Base-by-base conservation (phyloP, 768 basidiomycete genomes). In the Agrocybe chaxingu region DNA sequence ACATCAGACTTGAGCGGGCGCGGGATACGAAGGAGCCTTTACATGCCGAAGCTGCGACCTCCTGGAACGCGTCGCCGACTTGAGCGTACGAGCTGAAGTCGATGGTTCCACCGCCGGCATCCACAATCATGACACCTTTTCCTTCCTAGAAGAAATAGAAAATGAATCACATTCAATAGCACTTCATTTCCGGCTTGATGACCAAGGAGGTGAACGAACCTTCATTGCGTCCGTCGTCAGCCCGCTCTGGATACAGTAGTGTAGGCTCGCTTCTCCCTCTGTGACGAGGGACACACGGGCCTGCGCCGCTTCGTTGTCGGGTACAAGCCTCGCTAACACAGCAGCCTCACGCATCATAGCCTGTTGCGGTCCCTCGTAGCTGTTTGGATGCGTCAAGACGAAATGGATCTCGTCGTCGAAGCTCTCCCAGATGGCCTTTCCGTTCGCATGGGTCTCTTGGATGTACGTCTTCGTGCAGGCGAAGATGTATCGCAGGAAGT, bases 371-470 rank as follows among this genome's bases (percentile, higher is more conserved):
- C 79, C 78, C 49, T 78, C 81, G 81, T 82, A 86, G 0, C 80
- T 81, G 52, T 85, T 85, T 2, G 84, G 84, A 54, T 85, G 82
- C 0, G 75, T 71, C 8, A 86, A 67, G 3, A 86, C 70, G 53
- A 75, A 80, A 13, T 79, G 73, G 32, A 78, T 70, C 5, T 58
- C 64, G 11, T 63, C 57, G 49, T 74, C 65, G 10, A 60, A 33
- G 13, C 71, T 71, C 7, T 55, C 57, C 81, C 80, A 82, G 3
- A 81, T 48, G 3, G 61, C 58, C 5, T n/a, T 45, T 0, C 81
- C 80, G 51, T 67, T 70, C 0, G 66, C 51, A 35, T 78, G 74
- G 1, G 70, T 67, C 12, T 80, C 75, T 29, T 62, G 53, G 35
- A 84, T 81, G 48, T 76, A 82, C 6, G 57, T 60, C 38, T 61